Conservation (phyloP, 768 basidiomycete genomes). For the Boletus tylopilopsis region DNA sequence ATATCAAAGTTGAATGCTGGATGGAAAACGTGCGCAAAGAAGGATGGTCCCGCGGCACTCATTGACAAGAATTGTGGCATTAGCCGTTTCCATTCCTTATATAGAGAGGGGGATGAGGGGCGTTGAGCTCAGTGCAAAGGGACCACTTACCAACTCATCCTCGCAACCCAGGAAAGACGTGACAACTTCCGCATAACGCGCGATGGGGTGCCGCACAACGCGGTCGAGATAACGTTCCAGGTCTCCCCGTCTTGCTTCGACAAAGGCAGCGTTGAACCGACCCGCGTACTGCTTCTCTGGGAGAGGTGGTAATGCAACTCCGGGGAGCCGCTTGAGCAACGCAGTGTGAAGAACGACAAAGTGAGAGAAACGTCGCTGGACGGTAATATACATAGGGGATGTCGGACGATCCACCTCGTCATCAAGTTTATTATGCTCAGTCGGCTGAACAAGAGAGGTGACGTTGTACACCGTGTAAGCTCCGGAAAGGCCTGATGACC, state of each 20-base stretch:
- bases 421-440: slow-evolving; percentile 17
- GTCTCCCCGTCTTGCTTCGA: slow-evolving; percentile 78
- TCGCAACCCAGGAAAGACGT: slow-evolving; percentile 79
- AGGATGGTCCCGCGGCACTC: slow-evolving; percentile 67
- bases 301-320: slow-evolving; percentile 74
- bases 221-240: slow-evolving; percentile 73
- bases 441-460: slow-evolving; percentile 45
- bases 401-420: slow-evolving; percentile 23
- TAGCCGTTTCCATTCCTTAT: slow-evolving; percentile 68
- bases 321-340: slow-evolving; percentile 63
- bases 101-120: not conserved
- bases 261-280: slow-evolving; percentile 74
- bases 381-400: slow-evolving; percentile 59
- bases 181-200: slow-evolving; percentile 73
- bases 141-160: slow-evolving; percentile 60
- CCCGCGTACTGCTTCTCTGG: slow-evolving; percentile 86
- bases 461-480: slow-evolving; percentile 74
- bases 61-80: slow-evolving; percentile 58
- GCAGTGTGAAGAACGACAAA: slow-evolving; percentile 77
- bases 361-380: slow-evolving; percentile 80
- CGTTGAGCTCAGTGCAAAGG: slow-evolving; percentile 1
- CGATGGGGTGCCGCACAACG: slow-evolving; percentile 71
- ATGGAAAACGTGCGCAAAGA: slow-evolving; percentile 78
- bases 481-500: slow-evolving; percentile 59
- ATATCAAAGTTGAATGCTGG: slow-evolving; percentile 80